These are phyloP conservation scores for Panaeolus papilionaceus DNA, from an alignment of 768 basidiomycete genomes.

Conservation along the genomic window DNA sequence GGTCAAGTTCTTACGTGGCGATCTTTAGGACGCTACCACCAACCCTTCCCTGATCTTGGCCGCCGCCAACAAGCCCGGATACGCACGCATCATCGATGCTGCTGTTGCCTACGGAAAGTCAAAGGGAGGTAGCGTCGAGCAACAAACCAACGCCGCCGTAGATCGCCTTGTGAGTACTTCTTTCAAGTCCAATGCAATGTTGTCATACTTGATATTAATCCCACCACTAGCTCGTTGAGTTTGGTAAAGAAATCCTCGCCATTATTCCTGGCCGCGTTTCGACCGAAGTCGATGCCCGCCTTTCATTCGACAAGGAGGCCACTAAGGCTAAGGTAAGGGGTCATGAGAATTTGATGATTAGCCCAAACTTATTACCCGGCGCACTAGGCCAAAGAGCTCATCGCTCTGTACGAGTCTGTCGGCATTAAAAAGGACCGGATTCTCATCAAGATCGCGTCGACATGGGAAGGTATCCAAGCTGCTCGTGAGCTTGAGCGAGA, in stretches of 20 bases:
- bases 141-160: conserved; percentile 77
- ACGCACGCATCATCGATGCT: conserved; percentile 77
- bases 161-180: conserved; percentile 80
- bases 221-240: conserved; percentile 85
- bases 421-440: conserved; percentile 94
- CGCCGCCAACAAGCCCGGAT: conserved; percentile 89
- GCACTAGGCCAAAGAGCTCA: conserved; percentile 78
- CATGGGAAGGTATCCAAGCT: conserved; percentile 99
- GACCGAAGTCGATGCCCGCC: conserved; percentile 97
- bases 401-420: conserved; percentile 92
- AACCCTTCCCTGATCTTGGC: conserved; percentile 96
- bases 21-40: conserved; percentile 89
- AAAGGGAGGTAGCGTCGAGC: conserved; percentile 81
- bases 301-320: conserved; percentile 94
- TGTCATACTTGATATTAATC: neutral
- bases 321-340: conserved; percentile 83
- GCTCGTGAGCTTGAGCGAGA: conserved; percentile 94
- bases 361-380: conserved; percentile 21
- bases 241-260: conserved; percentile 92
- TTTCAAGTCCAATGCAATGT: neutral
- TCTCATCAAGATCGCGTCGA: conserved; percentile 99
- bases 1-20: conserved; percentile 6
- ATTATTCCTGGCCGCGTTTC: conserved; percentile 99
- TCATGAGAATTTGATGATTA: conserved; percentile 18
- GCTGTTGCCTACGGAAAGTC: conserved; percentile 78